Evolutionary conservation across 768 basidiomycete species (phyloP).

Genomic region (Naganishia vishniacii): DNA sequence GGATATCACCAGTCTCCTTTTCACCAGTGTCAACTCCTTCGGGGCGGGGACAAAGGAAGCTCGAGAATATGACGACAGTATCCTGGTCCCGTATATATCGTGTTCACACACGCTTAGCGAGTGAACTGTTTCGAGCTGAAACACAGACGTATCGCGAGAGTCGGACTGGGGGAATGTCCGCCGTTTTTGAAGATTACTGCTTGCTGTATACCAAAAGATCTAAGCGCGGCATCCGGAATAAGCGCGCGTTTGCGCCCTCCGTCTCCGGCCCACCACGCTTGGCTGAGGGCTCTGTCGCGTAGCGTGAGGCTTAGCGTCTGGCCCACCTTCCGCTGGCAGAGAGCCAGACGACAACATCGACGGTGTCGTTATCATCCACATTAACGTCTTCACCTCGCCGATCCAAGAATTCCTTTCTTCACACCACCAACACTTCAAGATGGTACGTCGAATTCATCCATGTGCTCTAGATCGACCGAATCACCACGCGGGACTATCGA

Average conservation of each 20-base stretch:
- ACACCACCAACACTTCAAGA: slow-evolving; percentile 21
- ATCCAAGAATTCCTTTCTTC: slow-evolving; percentile 15
- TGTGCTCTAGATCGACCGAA: slow-evolving; percentile 1
- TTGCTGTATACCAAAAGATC: not conserved
- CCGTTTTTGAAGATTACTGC: not conserved
- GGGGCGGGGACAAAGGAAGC: no score
- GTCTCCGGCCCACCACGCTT: no score
- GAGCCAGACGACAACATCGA: not conserved
- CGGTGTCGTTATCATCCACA: not conserved
- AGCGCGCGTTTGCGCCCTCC: not conserved
- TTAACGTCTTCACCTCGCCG: not conserved
- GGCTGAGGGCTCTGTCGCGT: no score
- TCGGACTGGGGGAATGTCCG: not conserved
- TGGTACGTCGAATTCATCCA: slow-evolving; percentile 15
- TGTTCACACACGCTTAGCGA: no score
- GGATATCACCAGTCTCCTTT: no score
- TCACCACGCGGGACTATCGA: not conserved
- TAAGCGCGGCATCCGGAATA: not conserved
- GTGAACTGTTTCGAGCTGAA: not conserved
- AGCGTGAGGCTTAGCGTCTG: not conserved
- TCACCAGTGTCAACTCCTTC: no score
- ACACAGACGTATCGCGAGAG: not conserved
- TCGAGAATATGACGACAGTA: no score
- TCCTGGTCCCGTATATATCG: no score
- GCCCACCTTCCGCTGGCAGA: not conserved